Conservation (phyloP, 2,329 filamentous ascomycete genomes). For the Emergomyces orientalis region DNA sequence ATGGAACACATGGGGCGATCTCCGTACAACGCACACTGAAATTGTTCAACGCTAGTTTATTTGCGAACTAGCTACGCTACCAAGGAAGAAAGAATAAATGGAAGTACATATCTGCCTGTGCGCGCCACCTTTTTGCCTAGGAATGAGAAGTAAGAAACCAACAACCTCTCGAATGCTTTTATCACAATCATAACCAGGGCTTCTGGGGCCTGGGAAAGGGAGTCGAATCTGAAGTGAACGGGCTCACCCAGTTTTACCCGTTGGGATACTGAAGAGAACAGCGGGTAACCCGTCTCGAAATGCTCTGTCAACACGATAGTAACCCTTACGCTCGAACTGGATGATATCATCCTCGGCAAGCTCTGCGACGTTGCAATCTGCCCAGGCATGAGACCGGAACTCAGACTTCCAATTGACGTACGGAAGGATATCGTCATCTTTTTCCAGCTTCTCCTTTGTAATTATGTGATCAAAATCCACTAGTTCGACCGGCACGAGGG, state of each 20-base stretch:
- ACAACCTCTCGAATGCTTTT: neutral
- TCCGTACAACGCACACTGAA: no score
- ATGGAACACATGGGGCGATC: no score
- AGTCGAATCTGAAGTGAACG: no score
- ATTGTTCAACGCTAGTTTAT: no score
- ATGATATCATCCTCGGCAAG: conserved; percentile 77
- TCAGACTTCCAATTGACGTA: conserved; percentile 65
- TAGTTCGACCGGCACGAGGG: conserved; percentile 62
- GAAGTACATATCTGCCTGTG: no score
- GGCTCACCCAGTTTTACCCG: conserved; percentile 37
- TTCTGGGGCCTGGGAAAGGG: no score
- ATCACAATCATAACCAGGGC: no score
- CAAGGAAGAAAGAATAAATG: no score
- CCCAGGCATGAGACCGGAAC: conserved; percentile 58
- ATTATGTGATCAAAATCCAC: conserved; percentile 81
- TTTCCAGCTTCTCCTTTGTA: conserved; percentile 76
- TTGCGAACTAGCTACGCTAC: no score
- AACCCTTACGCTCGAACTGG: conserved; percentile 80
- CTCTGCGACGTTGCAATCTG: conserved; percentile 63
- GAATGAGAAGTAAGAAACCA: neutral
- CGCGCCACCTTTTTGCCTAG: neutral
- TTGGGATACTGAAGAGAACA: conserved; percentile 54
- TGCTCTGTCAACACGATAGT: conserved; percentile 32
- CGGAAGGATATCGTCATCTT: conserved; percentile 65
- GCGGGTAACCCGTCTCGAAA: conserved; percentile 43